phyloP scores from a whole-genome alignment of 1,284 basidiomycete genomes.

The Pseudozyma tsukubaensis region DNA sequence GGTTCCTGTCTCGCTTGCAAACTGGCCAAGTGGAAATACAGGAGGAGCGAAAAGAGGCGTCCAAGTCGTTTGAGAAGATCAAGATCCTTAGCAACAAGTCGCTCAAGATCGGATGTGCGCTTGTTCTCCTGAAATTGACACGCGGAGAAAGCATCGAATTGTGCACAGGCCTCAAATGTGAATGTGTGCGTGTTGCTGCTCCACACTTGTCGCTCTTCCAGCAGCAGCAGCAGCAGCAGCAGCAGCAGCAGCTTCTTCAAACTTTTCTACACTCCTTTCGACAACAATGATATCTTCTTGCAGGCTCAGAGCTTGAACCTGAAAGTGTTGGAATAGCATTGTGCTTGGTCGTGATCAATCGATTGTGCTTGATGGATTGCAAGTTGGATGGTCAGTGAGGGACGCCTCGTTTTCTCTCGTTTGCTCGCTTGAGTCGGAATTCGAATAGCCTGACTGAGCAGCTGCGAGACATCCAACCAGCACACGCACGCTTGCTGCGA shows the following conservation, averaged over 20 bases:
- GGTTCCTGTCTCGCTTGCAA: no score
- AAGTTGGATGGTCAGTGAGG: neutral
- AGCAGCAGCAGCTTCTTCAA: no score
- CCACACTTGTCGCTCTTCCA: neutral
- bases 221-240: no score
- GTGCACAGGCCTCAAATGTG: neutral
- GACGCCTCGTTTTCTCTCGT: slow-evolving; percentile 4
- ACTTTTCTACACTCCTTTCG: no score
- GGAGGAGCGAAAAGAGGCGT: slow-evolving; percentile 4
- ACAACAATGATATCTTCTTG: no score
- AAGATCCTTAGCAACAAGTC: neutral
- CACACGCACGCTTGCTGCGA: neutral
- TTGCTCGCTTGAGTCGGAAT: slow-evolving; percentile 7
- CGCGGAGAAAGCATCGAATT: neutral
- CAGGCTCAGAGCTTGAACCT: no score
- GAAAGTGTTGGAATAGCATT: no score
- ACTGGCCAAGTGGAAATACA: neutral
- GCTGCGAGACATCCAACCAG: neutral
- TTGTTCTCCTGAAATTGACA: neutral
- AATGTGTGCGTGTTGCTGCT: neutral
- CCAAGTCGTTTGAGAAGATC: neutral
- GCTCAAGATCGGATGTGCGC: slow-evolving; percentile 15
- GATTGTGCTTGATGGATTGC: neutral
- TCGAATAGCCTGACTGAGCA: slow-evolving; percentile 18
- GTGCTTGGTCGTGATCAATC: no score